phyloP scores from a whole-genome alignment of 805 yeast species.

The Ogataea chonburiensis region DNA sequence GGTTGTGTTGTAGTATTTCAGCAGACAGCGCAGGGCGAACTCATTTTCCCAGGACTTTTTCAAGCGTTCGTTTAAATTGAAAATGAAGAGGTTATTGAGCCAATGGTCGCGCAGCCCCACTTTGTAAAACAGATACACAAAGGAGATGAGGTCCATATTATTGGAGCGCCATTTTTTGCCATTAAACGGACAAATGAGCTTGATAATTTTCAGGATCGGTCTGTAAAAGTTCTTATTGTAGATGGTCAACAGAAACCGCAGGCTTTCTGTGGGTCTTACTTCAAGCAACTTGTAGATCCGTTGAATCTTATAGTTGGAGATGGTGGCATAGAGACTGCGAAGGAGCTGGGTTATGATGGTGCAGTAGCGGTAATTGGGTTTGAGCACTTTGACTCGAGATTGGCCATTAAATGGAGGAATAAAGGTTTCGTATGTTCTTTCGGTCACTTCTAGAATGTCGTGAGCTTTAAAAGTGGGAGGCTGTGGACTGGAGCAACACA shows the following conservation, averaged over 20 bases:
- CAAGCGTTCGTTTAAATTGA: slow-evolving; percentile 71
- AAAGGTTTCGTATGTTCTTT: slow-evolving; percentile 19
- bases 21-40: slow-evolving; percentile 71
- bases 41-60: slow-evolving; percentile 83
- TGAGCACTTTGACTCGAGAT: slow-evolving; percentile 20
- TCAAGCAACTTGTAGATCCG: slow-evolving; percentile 64
- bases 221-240: slow-evolving; percentile 61
- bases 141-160: slow-evolving; percentile 91
- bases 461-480: slow-evolving; percentile 12
- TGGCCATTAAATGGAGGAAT: slow-evolving; percentile 32
- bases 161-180: slow-evolving; percentile 92
- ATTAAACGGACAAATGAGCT: slow-evolving; percentile 81
- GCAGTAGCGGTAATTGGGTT: slow-evolving; percentile 42
- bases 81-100: slow-evolving; percentile 79
- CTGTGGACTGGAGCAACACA: slow-evolving; percentile 13
- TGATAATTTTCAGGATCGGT: slow-evolving; percentile 72
- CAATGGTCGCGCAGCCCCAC: slow-evolving; percentile 78
- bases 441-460: slow-evolving; percentile 20
- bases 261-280: slow-evolving; percentile 58
- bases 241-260: slow-evolving; percentile 56
- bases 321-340: slow-evolving; percentile 52
- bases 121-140: slow-evolving; percentile 74
- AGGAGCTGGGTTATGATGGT: slow-evolving; percentile 51
- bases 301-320: slow-evolving; percentile 65
- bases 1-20: slow-evolving; percentile 71